Base-by-base conservation (phyloP, 495 filamentous ascomycete species). In the Trichoderma orchidacearum region DNA sequence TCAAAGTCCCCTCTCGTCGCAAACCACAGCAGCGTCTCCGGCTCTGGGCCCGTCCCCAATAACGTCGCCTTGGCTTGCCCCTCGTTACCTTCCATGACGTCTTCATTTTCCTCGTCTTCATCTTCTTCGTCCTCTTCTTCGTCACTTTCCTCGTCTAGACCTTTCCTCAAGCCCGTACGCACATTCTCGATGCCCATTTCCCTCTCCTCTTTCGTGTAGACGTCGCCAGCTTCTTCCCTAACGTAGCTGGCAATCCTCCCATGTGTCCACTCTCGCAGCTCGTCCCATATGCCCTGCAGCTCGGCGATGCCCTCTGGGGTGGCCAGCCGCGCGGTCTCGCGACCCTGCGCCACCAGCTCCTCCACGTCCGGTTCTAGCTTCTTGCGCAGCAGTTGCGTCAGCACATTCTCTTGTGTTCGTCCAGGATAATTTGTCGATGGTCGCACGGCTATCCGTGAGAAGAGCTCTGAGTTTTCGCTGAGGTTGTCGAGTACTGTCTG, bases 301-400 rank as follows among this genome's bases (percentile, higher is more conserved):
- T 32, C 27, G 31, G 30, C 58, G 30, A 63, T 58, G 25, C 58
- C 57, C 15, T 41, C 56, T 25, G 61, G 60, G 13, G 38, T 58
- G 18, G 60, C 57, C 9, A 60, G 36, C 12, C 57, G 60, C 9
- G 70, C 68, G 5, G 68, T 63, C 7, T 63, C 65, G 4, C 79
- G 77, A 7, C 83, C 84, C 36, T 83, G 75, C 8, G 80, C 80
- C 13, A 92, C 82, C 77, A 82, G 85, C 30, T 79, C 79, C 59
- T 89, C 86, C 27, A 89, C 81, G 3, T 78, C 73, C 3, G 87
- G 85, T 54, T 91, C 86, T 21, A 86, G 78, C 66, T 91, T 92
- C 69, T 92, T 93, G 18, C 89, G 82, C 21, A 93, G 70, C 1
- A 94, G 70, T 55, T 81, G 74, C 6, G 76, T 68, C 1, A 92